Conservation (phyloP, 768 basidiomycete species). For the Paxillus rubicundulus region DNA sequence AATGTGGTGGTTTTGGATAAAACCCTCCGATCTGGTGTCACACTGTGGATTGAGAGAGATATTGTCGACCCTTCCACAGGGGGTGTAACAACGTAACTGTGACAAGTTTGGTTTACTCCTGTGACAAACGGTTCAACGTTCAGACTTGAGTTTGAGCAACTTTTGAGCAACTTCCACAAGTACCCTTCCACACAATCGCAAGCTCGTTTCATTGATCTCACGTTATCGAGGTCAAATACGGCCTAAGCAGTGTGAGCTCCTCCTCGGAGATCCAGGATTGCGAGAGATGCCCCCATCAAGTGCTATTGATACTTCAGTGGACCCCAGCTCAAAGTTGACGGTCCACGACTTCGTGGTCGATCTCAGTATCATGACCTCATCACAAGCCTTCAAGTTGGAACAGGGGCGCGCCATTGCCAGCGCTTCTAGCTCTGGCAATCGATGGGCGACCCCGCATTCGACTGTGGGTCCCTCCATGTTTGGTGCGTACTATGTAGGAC, state of each 20-base stretch:
- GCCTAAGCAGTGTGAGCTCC: no score
- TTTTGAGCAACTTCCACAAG: no score
- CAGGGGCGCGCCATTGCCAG: conserved; percentile 21
- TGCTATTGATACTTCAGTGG: not conserved
- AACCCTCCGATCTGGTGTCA: not conserved
- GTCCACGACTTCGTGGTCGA: conserved; percentile 23
- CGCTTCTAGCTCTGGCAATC: conserved; percentile 10
- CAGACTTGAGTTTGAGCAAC: no score
- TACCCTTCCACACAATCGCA: no score
- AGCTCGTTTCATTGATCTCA: no score
- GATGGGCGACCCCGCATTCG: conserved; percentile 21
- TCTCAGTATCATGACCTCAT: not conserved
- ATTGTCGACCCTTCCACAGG: no score
- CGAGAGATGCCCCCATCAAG: not conserved
- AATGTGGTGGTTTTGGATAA: not conserved
- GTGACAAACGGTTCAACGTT: no score
- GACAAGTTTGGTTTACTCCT: no score
- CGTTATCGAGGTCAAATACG: no score
- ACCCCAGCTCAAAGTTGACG: conserved; percentile 8
- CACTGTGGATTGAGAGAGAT: no score
- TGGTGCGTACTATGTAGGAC: conserved; percentile 16
- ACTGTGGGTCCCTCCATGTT: conserved; percentile 16
- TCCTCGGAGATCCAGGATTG: no score
- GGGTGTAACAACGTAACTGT: no score
- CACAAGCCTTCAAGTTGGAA: conserved; percentile 7